phyloP scores from a whole-genome alignment of 306 rosid species.

The Delonix regia region DNA sequence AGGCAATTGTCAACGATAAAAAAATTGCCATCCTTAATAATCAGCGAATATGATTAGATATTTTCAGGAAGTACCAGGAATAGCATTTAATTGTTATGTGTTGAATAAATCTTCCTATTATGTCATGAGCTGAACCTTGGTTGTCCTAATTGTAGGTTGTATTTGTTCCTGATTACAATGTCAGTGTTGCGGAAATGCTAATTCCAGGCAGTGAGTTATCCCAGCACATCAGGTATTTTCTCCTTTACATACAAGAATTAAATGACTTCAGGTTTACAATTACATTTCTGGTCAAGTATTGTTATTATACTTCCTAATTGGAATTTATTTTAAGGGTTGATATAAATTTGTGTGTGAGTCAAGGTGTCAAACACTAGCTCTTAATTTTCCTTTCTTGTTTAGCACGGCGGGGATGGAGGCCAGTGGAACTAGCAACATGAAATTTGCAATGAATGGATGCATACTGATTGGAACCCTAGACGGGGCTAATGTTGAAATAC shows the following conservation, averaged over 20 bases:
- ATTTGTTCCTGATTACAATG: slow-evolving; percentile 94
- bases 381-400: not conserved
- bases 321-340: slow-evolving; percentile 19
- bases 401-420: slow-evolving; percentile 99
- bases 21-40: not conserved
- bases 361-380: not conserved
- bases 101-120: not conserved
- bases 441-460: slow-evolving; percentile 96
- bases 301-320: slow-evolving; percentile 6
- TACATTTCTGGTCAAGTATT: not conserved
- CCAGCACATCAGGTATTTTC: slow-evolving; percentile 84
- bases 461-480: slow-evolving; percentile 87
- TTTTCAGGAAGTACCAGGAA: not conserved
- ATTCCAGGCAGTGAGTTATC: slow-evolving; percentile 98
- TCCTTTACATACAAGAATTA: not conserved
- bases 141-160: slow-evolving; percentile 58
- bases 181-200: slow-evolving; percentile 85
- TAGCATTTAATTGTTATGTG: not conserved
- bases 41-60: not conserved
- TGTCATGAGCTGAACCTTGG: not conserved
- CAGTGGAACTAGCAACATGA: slow-evolving; percentile 99
- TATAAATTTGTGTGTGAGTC: slow-evolving; percentile 11
- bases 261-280: slow-evolving; percentile 1
- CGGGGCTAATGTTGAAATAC: slow-evolving; percentile 95
- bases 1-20: not conserved